Base-by-base conservation (phyloP, 352 stramenopile genomes). In the Phytophthora syringae region DNA sequence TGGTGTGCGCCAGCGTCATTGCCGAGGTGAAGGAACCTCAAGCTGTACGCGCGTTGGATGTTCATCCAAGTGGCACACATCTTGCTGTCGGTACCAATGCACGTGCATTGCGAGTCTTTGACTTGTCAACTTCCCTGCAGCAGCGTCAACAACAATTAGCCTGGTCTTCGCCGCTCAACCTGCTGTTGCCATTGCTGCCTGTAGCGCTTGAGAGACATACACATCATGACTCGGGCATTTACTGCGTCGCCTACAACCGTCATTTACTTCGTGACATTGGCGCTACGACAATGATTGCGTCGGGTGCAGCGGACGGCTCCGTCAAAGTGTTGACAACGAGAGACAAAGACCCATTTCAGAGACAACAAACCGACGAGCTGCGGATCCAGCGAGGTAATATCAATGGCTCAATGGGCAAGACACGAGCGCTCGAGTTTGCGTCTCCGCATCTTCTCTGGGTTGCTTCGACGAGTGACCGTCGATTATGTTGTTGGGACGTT, bases 21-120 rank as follows among this genome's bases (percentile, higher is more conserved):
- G 79, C 81, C 2, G 69, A 89, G 66, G 77, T 77, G 16, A 74
- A 71, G 40, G 82, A 91, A 54, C 70, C 70, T 1, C 80, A 90
- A 44, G 80, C 82, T 2, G 73, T 88, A 2, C 81, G 82, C 0
- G 82, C 80, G 2, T 70, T 92, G 34, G 80, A 84, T 32, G 64
- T 85, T 6, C 60, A 77, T 36, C 48, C 64, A 0, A 69, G 64
- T 28, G 80, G 82, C 12, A 56, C 40, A 6, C 69, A 83, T 20
- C 52, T 90, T n/a, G 75, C 73, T 20, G 79, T 92, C 39, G 84
- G 84, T 12, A 90, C 80, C 3, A 90, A 92, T 39, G 78, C 81
- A 4, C 70, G 84, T 18, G 79, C 81, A 0, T 48, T 90, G 0
- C 74, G 82, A 1, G 52, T 92, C 12, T 84, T 92, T 20, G 77